A percentile compares a stretch with the other conserved stretches of the same genome.
phyloP scores from a whole-genome alignment of 257 asterid genomes.

The Primulina huaijiensis region DNA sequence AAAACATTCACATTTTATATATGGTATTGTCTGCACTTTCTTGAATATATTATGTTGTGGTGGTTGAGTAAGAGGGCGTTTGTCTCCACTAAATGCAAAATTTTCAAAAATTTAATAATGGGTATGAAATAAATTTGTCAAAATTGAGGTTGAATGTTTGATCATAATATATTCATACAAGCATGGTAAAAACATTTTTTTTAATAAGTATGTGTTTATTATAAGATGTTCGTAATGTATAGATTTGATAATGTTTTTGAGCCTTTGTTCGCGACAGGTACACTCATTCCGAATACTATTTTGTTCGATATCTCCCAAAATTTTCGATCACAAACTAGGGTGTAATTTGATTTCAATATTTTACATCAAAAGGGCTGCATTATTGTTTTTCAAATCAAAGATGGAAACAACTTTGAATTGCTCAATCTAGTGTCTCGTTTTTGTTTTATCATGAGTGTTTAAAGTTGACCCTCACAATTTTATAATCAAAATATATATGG shows the following conservation, averaged over 20 bases:
- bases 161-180: no score
- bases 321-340: constrained; percentile 8
- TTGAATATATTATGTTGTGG: not conserved
- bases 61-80: no score
- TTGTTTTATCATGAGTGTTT: not conserved
- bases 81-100: not conserved
- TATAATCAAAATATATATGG: not conserved
- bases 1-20: not conserved
- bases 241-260: no score
- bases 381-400: not conserved
- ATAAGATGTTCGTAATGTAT: no score
- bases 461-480: constrained; percentile 1
- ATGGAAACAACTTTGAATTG: constrained; percentile 15
- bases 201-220: no score
- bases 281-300: no score
- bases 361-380: constrained; percentile 20
- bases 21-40: not conserved
- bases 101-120: no score
- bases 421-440: constrained; percentile 19
- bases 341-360: not conserved
- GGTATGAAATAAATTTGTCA: no score
- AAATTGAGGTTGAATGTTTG: no score
- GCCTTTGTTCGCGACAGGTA: no score
- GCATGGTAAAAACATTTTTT: no score
- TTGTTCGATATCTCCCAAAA: not conserved